phyloP scores from a whole-genome alignment of 2,329 filamentous ascomycete genomes.

The Phoma sp. region DNA sequence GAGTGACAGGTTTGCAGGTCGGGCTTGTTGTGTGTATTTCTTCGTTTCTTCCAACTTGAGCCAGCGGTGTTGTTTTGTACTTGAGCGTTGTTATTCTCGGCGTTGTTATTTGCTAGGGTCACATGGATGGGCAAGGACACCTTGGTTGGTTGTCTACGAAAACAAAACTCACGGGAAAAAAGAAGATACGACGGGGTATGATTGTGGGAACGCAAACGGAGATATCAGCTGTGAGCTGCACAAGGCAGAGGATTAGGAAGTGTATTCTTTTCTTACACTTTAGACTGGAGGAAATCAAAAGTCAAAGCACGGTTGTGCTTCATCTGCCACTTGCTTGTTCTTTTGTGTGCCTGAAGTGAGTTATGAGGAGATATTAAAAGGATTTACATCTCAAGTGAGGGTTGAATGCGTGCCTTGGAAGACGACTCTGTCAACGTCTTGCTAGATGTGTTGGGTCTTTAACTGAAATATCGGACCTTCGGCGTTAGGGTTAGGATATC shows the following conservation, averaged over 20 bases:
- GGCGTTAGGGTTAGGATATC: no score
- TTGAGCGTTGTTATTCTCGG: conserved; percentile 2
- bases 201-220: no score
- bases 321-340: background rate
- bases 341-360: background rate
- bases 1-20: conserved; percentile 6
- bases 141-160: background rate
- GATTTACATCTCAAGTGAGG: no score
- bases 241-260: no score
- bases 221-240: no score
- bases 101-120: background rate
- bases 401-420: no score
- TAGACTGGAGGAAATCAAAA: background rate
- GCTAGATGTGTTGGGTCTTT: no score
- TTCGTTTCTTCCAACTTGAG: background rate
- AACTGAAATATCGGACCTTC: no score
- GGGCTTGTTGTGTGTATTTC: conserved; percentile 7
- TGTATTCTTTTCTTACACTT: no score
- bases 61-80: background rate
- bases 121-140: background rate
- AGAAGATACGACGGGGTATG: background rate
- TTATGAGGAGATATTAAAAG: no score
- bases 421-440: no score
- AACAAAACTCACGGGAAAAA: conserved; percentile 9
- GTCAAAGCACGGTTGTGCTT: conserved; percentile 4